These are phyloP conservation scores for Brettanomyces nanus DNA, from an alignment of 805 yeast genomes.

Conservation along the genomic window DNA sequence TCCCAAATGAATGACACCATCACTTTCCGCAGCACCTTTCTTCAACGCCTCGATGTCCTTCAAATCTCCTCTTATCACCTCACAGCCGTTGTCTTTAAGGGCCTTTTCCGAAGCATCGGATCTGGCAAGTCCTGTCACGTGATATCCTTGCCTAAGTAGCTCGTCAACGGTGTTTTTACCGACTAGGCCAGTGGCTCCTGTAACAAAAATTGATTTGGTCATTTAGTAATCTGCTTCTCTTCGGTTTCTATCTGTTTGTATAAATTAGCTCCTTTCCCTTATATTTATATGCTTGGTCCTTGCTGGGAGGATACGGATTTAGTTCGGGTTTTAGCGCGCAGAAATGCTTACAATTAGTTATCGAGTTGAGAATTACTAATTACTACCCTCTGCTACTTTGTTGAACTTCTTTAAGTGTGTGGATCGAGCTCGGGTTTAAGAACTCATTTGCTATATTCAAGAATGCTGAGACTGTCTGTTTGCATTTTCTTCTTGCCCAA, in stretches of 20 bases:
- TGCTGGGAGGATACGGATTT: too few species aligned
- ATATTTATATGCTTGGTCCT: too few species aligned
- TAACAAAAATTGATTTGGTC: slow-evolving; percentile 23
- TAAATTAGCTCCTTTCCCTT: too few species aligned
- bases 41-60: not conserved
- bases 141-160: slow-evolving; percentile 18
- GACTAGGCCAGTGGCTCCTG: slow-evolving; percentile 30
- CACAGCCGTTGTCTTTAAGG: not conserved
- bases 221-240: too few species aligned
- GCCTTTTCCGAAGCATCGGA: slow-evolving; percentile 6
- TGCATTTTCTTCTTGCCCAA: slow-evolving; percentile 18
- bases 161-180: slow-evolving; percentile 23
- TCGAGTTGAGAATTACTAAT: too few species aligned
- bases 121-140: slow-evolving; percentile 25
- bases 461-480: too few species aligned
- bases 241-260: too few species aligned
- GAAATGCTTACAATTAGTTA: too few species aligned
- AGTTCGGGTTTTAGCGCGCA: too few species aligned
- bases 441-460: too few species aligned
- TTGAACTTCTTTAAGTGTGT: slow-evolving; percentile 20
- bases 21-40: not conserved
- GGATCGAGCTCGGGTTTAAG: too few species aligned
- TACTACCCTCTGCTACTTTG: too few species aligned
- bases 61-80: slow-evolving; percentile 1
- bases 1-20: slow-evolving; percentile 1